Conservation (phyloP, 768 basidiomycete genomes). For the Suillus brevipes region DNA sequence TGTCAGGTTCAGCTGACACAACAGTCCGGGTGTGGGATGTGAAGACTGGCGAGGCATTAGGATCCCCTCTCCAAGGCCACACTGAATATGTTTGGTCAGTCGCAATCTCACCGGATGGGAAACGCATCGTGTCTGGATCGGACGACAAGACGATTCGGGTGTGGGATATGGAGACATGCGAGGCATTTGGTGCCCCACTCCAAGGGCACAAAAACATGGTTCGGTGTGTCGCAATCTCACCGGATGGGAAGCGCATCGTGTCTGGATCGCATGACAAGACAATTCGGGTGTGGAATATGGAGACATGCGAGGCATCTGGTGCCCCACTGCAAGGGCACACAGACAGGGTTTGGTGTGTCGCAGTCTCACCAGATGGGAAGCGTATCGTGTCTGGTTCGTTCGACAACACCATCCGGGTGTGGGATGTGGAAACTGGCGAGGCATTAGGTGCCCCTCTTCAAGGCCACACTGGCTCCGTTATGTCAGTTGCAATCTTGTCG, state of each 20-base stretch:
- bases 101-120: not conserved
- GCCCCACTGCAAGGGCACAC: constrained; percentile 2
- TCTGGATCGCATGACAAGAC: constrained; percentile 4
- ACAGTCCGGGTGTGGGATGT: constrained; percentile 3
- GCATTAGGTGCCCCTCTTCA: not conserved
- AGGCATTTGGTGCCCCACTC: not conserved
- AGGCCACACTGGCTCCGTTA: not conserved
- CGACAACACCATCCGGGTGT: constrained; percentile 8
- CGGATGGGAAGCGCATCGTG: constrained; percentile 1
- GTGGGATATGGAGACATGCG: constrained; percentile 13
- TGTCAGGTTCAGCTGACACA: constrained; percentile 16
- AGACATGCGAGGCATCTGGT: not conserved
- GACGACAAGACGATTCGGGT: not conserved
- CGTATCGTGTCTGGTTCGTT: not conserved
- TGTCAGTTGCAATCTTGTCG: not conserved
- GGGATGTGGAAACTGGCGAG: constrained; percentile 7
- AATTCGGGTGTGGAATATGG: constrained; percentile 4
- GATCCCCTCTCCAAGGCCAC: constrained; percentile 14
- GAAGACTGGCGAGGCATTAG: constrained; percentile 17
- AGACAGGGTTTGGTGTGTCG: constrained; percentile 7
- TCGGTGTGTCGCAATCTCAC: not conserved
- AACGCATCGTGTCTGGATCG: constrained; percentile 2
- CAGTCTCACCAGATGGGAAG: constrained; percentile 10
- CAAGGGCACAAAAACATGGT: not conserved
- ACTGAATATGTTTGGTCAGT: not conserved